phyloP scores from a whole-genome alignment of 164 flowering plant species.

The Taxillus chinensis region DNA sequence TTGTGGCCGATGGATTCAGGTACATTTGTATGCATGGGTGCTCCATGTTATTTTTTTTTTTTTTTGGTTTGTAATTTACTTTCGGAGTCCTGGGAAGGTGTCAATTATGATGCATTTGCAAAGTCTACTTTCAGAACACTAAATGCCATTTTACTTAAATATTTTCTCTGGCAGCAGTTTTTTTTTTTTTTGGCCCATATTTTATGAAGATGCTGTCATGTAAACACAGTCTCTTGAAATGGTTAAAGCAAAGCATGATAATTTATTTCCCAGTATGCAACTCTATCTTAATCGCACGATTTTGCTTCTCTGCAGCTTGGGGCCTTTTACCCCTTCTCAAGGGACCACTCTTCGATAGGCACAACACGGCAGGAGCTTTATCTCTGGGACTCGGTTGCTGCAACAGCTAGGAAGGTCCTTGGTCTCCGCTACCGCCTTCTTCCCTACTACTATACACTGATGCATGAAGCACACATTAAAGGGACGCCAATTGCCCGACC shows the following conservation, averaged over 20 bases:
- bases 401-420: constrained; percentile 32
- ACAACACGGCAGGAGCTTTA: constrained; percentile 66
- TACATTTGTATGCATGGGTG: constrained; percentile 1
- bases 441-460: constrained; percentile 61
- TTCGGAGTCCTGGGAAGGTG: too few species aligned
- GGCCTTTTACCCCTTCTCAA: constrained; percentile 75
- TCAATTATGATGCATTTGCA: too few species aligned
- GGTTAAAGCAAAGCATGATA: too few species aligned
- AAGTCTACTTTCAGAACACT: too few species aligned
- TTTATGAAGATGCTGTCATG: too few species aligned
- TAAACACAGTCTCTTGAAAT: too few species aligned
- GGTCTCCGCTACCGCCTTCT: constrained; percentile 44
- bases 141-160: too few species aligned
- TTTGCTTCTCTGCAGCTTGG: constrained; percentile 43
- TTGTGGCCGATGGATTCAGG: constrained; percentile 83
- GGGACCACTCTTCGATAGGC: constrained; percentile 47
- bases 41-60: too few species aligned
- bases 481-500: constrained; percentile 71
- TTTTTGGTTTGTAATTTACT: too few species aligned
- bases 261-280: too few species aligned
- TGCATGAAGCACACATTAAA: constrained; percentile 49
- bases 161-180: too few species aligned
- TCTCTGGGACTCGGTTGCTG: constrained; percentile 64
- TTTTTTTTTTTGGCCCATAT: too few species aligned
- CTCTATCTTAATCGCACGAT: background rate